Conservation (phyloP, 176 grass and related monocot species). For the Aegilops bicornis region DNA sequence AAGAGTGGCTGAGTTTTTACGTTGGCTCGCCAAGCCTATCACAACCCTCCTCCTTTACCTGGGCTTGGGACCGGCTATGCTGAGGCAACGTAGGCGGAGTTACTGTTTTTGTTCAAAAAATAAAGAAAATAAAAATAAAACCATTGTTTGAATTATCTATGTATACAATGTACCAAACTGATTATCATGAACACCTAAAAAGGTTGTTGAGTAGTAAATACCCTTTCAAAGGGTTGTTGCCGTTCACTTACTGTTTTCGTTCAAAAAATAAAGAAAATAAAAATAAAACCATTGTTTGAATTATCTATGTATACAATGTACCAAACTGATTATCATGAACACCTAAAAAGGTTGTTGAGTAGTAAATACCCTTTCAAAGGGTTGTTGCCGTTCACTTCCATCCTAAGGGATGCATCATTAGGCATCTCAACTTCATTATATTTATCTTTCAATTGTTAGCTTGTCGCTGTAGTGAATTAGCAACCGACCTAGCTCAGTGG, state of each 20-base stretch:
- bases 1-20: no score
- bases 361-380: not conserved
- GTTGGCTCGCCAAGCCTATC: no score
- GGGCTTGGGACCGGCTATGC: no score
- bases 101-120: not conserved
- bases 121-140: not conserved
- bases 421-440: slow-evolving; percentile 23
- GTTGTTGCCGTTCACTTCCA: not conserved
- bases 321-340: slow-evolving; percentile 20
- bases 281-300: not conserved
- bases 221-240: not conserved
- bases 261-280: not conserved
- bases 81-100: no score
- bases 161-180: not conserved
- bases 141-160: not conserved
- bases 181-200: slow-evolving; percentile 23
- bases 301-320: not conserved
- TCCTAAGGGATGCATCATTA: not conserved
- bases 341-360: not conserved
- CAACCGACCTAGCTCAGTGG: not conserved
- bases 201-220: not conserved
- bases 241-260: not conserved
- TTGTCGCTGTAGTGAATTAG: slow-evolving; percentile 8
- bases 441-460: slow-evolving; percentile 16
- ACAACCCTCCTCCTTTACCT: no score